Evolutionary conservation across 768 basidiomycete species (phyloP).

Genomic region (Pulveroboletus frians): DNA sequence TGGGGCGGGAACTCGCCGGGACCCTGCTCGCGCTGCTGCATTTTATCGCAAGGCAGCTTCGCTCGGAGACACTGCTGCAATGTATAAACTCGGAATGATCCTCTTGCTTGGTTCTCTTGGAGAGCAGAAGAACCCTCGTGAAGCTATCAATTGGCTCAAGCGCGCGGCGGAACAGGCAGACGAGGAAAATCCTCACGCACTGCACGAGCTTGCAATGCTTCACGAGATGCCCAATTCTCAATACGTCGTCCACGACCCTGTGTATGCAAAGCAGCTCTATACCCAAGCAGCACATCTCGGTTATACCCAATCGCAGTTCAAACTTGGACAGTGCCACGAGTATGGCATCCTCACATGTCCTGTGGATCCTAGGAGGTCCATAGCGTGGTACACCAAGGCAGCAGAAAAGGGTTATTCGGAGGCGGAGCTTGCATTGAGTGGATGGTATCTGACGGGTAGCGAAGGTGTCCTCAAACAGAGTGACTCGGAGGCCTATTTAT

Average conservation of each 20-base stretch:
- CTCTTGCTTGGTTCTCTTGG: slow-evolving; percentile 79
- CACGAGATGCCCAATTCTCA: slow-evolving; percentile 67
- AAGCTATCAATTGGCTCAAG: slow-evolving; percentile 91
- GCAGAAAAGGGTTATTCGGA: slow-evolving; percentile 95
- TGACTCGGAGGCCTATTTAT: slow-evolving; percentile 97
- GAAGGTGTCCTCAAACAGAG: slow-evolving; percentile 96
- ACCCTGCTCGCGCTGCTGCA: slow-evolving; percentile 82
- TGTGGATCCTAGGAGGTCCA: slow-evolving; percentile 88
- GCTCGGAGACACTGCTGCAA: slow-evolving; percentile 93
- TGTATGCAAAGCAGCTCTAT: slow-evolving; percentile 78
- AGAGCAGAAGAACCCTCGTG: slow-evolving; percentile 80
- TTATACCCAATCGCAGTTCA: slow-evolving; percentile 91
- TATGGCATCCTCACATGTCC: slow-evolving; percentile 86
- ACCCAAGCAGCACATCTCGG: slow-evolving; percentile 91
- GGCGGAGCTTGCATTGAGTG: slow-evolving; percentile 92
- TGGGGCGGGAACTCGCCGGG: slow-evolving; percentile 89
- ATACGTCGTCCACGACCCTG: slow-evolving; percentile 73
- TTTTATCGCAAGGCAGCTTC: slow-evolving; percentile 98
- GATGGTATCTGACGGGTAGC: slow-evolving; percentile 96
- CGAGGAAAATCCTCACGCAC: slow-evolving; percentile 94
- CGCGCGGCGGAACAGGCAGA: slow-evolving; percentile 96
- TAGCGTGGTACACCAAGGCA: slow-evolving; percentile 98
- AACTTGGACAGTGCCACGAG: slow-evolving; percentile 93
- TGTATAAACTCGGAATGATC: slow-evolving; percentile 99
- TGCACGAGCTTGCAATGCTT: slow-evolving; percentile 89